Conservation (phyloP, 2,329 filamentous ascomycete species). For the Talaromyces sp. region DNA sequence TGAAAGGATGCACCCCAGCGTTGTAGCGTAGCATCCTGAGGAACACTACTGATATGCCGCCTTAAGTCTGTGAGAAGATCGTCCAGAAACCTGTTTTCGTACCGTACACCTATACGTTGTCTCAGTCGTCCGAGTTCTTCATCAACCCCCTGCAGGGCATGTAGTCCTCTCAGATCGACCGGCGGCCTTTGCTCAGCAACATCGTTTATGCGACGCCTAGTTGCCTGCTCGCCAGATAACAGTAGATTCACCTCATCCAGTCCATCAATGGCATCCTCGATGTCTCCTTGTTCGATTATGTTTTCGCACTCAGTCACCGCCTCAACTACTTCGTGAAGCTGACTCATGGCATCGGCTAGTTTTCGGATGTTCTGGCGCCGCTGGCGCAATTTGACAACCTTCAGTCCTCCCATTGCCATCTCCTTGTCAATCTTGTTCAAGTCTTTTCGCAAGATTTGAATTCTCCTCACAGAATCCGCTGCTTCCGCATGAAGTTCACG, state of each 20-base stretch:
- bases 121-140: conserved; percentile 73
- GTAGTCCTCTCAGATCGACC: conserved; percentile 72
- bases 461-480: conserved; percentile 82
- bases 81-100: conserved; percentile 74
- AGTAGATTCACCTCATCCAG: conserved; percentile 76
- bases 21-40: conserved; percentile 69
- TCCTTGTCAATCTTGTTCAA: conserved; percentile 78
- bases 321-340: conserved; percentile 74
- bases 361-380: conserved; percentile 80
- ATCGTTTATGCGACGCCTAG: conserved; percentile 28
- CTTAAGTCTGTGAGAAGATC: conserved; percentile 76
- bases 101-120: conserved; percentile 78
- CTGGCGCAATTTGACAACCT: conserved; percentile 78
- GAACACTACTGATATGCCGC: conserved; percentile 71
- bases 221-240: conserved; percentile 66
- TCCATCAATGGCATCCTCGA: conserved; percentile 73
- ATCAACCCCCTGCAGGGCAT: conserved; percentile 74
- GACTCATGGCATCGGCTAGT: conserved; percentile 75
- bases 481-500: conserved; percentile 90
- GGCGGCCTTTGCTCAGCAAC: conserved; percentile 34
- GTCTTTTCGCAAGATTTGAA: conserved; percentile 75
- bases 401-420: conserved; percentile 78
- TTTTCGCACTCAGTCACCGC: conserved; percentile 73
- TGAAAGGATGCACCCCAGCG: conserved; percentile 79
- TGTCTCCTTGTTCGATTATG: conserved; percentile 75